Percentiles rank a stretch among this genome's conserved stretches.
These are phyloP conservation scores for Anacardium occidentale DNA, from an alignment of 345 rosid genomes.

Conservation along the genomic window DNA sequence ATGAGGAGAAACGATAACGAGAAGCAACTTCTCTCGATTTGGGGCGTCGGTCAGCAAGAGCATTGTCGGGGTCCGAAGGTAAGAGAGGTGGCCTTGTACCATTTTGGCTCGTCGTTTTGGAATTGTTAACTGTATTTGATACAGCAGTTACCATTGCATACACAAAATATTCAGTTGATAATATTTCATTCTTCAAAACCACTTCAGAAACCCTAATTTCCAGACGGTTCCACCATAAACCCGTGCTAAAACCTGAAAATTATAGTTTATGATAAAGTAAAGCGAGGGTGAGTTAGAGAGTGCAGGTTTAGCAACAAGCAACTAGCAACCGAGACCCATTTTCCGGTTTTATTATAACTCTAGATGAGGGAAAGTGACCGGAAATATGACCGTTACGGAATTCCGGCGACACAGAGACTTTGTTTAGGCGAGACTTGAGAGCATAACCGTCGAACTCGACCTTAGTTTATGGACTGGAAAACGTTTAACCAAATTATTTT, in stretches of 20 bases:
- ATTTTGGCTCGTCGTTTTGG: constrained; percentile 25
- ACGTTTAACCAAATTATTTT: background rate
- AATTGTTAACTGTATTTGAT: constrained; percentile 43
- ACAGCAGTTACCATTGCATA: constrained; percentile 64
- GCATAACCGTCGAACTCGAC: constrained; percentile 48
- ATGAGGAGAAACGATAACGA: constrained; percentile 57
- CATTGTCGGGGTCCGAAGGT: constrained; percentile 72
- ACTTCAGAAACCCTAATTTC: constrained; percentile 29
- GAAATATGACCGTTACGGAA: constrained; percentile 49
- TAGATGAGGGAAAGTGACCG: background rate
- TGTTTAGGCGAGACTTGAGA: constrained; percentile 42
- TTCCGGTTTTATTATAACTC: background rate
- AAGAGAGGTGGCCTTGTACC: constrained; percentile 55
- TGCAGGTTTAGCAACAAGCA: no score
- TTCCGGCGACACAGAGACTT: constrained; percentile 26
- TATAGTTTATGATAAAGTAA: background rate
- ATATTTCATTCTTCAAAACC: constrained; percentile 28
- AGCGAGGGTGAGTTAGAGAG: background rate
- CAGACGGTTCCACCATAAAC: constrained; percentile 7
- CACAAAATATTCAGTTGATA: constrained; percentile 25
- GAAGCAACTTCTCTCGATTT: constrained; percentile 73
- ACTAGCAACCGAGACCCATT: background rate
- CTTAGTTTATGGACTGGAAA: background rate
- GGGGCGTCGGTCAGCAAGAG: constrained; percentile 51
- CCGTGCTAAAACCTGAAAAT: constrained; percentile 13